Percentiles rank a stretch among this genome's conserved stretches.
These are phyloP conservation scores for Mycosarcoma maydis DNA, from an alignment of 1,284 basidiomycete genomes.

Conservation along the genomic window DNA sequence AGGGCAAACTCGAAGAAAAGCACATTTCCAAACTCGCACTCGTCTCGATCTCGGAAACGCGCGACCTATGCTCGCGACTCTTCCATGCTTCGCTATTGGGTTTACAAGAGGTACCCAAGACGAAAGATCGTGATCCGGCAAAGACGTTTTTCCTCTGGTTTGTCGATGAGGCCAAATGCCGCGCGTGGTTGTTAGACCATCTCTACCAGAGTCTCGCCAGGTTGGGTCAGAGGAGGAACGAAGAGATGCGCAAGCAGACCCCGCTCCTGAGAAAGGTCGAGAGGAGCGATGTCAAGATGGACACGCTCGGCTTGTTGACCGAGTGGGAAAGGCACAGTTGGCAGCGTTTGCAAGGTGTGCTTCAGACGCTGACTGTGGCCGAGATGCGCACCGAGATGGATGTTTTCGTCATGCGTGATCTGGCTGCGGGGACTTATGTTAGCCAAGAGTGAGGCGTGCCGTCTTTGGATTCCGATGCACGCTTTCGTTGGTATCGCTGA, in stretches of 20 bases:
- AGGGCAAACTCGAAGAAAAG: conserved; percentile 97
- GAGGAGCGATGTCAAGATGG: conserved; percentile 58
- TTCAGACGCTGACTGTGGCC: conserved; percentile 49
- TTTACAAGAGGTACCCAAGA: conserved; percentile 65
- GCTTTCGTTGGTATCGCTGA: too few species aligned
- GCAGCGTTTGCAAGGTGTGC: conserved; percentile 31
- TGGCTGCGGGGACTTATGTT: conserved; percentile 27
- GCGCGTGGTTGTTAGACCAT: conserved; percentile 62
- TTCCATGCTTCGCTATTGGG: conserved; percentile 60
- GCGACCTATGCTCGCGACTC: conserved; percentile 81
- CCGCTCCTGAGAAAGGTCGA: conserved; percentile 58
- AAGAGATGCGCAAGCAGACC: conserved; percentile 52
- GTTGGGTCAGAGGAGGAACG: conserved; percentile 51
- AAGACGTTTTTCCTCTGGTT: conserved; percentile 66
- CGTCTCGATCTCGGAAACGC: conserved; percentile 86
- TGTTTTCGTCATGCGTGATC: conserved; percentile 50
- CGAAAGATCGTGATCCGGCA: conserved; percentile 60
- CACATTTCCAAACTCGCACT: conserved; percentile 93
- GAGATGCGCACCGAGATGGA: conserved; percentile 53
- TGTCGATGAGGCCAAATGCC: conserved; percentile 59
- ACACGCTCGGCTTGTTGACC: conserved; percentile 44
- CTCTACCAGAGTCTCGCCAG: conserved; percentile 56
- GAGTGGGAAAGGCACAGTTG: conserved; percentile 56
- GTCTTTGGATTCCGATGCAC: too few species aligned
- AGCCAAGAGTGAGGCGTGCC: conserved; percentile 20